Evolutionary conservation across 2,329 filamentous ascomycete species (phyloP).

Genomic region (Calonectria hongkongensis): DNA sequence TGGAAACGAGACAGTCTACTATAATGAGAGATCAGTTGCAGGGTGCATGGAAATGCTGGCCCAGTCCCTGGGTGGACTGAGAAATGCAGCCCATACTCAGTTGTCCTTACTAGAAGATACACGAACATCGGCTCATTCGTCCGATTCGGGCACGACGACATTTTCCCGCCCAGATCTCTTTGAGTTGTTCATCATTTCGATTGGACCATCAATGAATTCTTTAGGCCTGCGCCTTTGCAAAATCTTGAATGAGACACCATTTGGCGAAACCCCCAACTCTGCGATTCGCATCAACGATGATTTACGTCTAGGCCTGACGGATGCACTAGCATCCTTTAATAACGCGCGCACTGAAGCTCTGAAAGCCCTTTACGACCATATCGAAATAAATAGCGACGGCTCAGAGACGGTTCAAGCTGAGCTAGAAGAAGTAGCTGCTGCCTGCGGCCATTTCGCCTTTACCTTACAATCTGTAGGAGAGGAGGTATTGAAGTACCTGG

Average conservation of each 20-base stretch:
- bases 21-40: conserved; percentile 85
- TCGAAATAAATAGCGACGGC: conserved; percentile 76
- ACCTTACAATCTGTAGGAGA: conserved; percentile 92
- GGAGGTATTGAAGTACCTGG: conserved; percentile 88
- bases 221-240: conserved; percentile 43
- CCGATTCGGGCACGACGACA: neutral
- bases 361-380: conserved; percentile 85
- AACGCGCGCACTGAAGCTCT: conserved; percentile 92
- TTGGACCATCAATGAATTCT: conserved; percentile 43
- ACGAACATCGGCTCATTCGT: neutral
- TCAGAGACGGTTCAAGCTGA: conserved; percentile 80
- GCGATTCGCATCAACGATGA: conserved; percentile 79
- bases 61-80: conserved; percentile 91
- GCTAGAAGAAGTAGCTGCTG: conserved; percentile 96
- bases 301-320: conserved; percentile 89
- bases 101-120: conserved; percentile 67
- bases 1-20: conserved; percentile 86
- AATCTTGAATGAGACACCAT: conserved; percentile 51
- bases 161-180: conserved; percentile 41
- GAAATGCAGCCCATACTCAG: conserved; percentile 92
- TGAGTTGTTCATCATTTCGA: conserved; percentile 45
- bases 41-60: conserved; percentile 89
- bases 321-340: conserved; percentile 91
- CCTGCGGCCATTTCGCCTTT: conserved; percentile 96
- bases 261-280: conserved; percentile 62